phyloP scores from a whole-genome alignment of 1,139 yeast genomes.

The Candida smagusa region DNA sequence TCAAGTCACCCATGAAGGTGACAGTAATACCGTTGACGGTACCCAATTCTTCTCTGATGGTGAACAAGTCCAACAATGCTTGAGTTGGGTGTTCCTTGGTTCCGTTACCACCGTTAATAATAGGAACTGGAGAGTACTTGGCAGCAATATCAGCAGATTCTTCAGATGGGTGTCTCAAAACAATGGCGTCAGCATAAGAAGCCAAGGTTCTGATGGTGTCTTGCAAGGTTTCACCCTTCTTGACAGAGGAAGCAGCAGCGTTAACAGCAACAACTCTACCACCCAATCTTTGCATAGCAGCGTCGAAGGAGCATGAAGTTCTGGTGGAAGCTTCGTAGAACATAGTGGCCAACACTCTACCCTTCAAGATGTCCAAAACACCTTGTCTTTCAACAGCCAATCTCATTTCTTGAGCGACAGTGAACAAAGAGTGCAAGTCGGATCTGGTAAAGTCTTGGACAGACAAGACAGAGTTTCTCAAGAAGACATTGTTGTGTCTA shows the following conservation, averaged over 20 bases:
- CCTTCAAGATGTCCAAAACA: conserved; percentile 83
- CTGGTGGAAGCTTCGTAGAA: conserved; percentile 98
- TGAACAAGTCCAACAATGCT: conserved; percentile 94
- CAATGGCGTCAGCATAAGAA: conserved; percentile 95
- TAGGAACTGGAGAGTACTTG: conserved; percentile 94
- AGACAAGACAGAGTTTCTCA: conserved; percentile 82
- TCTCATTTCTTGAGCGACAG: conserved; percentile 98
- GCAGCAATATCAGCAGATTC: conserved; percentile 93
- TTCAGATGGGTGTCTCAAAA: conserved; percentile 92
- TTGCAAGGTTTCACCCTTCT: conserved; percentile 97
- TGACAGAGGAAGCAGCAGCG: conserved; percentile 83
- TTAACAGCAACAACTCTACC: conserved; percentile 92
- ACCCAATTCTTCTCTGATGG: conserved; percentile 98
- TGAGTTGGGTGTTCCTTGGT: conserved; percentile 98
- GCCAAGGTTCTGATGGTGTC: conserved; percentile 95
- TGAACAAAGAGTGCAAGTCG: conserved; percentile 87
- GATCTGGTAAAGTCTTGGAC: conserved; percentile 84
- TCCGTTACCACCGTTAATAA: conserved; percentile 97
- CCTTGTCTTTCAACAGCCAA: conserved; percentile 96
- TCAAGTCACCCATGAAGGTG: conserved; percentile 98
- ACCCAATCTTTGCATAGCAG: conserved; percentile 99
- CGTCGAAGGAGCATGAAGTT: conserved; percentile 94
- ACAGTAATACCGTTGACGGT: conserved; percentile 97
- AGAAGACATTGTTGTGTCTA: conserved; percentile 81
- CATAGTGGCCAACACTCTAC: conserved; percentile 89